Evolutionary conservation across 2,329 filamentous ascomycete genomes (phyloP).

Genomic region (Fusarium coicis): DNA sequence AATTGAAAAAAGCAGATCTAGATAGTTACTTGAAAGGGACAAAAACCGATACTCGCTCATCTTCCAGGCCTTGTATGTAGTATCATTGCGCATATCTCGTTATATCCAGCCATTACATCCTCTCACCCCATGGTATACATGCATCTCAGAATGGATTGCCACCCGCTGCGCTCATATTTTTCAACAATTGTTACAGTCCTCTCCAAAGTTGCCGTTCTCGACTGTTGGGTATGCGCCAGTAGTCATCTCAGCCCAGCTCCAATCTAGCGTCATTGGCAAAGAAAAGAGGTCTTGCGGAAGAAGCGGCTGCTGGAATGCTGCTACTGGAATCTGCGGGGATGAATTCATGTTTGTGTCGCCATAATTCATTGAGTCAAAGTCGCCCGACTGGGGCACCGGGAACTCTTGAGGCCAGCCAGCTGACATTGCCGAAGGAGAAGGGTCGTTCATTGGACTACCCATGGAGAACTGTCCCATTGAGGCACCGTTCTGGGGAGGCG

Average conservation of each 20-base stretch:
- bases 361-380: slow-evolving; percentile 59
- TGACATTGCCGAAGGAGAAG: slow-evolving; percentile 58
- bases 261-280: slow-evolving; percentile 95
- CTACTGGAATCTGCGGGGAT: slow-evolving; percentile 46
- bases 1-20: slow-evolving; percentile 6
- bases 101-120: slow-evolving; percentile 25
- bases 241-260: slow-evolving; percentile 79
- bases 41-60: slow-evolving; percentile 14
- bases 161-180: background rate
- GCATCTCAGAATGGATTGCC: background rate
- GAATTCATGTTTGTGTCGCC: slow-evolving; percentile 53
- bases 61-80: slow-evolving; percentile 19
- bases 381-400: slow-evolving; percentile 48
- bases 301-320: slow-evolving; percentile 80
- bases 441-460: slow-evolving; percentile 47
- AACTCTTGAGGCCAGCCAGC: slow-evolving; percentile 62
- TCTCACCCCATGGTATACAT: slow-evolving; percentile 18
- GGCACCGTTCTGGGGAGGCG: slow-evolving; percentile 42
- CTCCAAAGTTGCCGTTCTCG: slow-evolving; percentile 67
- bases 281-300: slow-evolving; percentile 95
- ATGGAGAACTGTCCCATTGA: slow-evolving; percentile 41
- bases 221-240: slow-evolving; percentile 72
- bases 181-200: slow-evolving; percentile 17
- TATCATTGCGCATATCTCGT: slow-evolving; percentile 43
- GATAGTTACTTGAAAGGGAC: slow-evolving; percentile 2